A percentile compares a stretch with the other conserved stretches of the same genome.
Evolutionary conservation across 2,329 filamentous ascomycete genomes (phyloP).

Genomic region (Verticillium zaregamsianum): DNA sequence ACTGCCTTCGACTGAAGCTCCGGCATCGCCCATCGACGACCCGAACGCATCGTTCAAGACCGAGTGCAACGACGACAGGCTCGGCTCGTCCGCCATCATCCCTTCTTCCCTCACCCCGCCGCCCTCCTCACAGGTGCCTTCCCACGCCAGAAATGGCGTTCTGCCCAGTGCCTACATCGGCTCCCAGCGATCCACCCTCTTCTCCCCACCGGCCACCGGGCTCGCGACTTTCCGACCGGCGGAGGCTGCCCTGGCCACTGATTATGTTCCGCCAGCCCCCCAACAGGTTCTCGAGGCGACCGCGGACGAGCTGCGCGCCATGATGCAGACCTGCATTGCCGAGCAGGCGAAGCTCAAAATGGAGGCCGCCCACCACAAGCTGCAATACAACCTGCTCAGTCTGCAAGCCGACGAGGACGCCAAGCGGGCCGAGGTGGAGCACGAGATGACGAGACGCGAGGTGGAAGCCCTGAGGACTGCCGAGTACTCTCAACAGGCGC

Average conservation of each 20-base stretch:
- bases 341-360: conserved; percentile 65
- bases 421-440: conserved; percentile 84
- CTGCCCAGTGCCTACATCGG: conserved; percentile 24
- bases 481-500: conserved; percentile 63
- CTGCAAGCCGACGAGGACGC: conserved; percentile 82
- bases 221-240: conserved; percentile 12
- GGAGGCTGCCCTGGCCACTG: conserved; percentile 18
- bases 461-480: conserved; percentile 76
- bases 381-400: conserved; percentile 80
- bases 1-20: conserved; percentile 53
- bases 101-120: conserved; percentile 56
- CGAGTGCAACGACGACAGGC: conserved; percentile 43
- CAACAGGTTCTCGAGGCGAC: conserved; percentile 49
- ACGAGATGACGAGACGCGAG: conserved; percentile 85
- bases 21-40: conserved; percentile 46
- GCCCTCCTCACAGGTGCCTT: conserved; percentile 47
- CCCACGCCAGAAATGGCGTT: conserved; percentile 21
- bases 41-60: conserved; percentile 44
- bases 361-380: conserved; percentile 82
- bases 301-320: conserved; percentile 50
- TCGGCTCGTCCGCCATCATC: conserved; percentile 39
- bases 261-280: conserved; percentile 42
- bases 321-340: conserved; percentile 50
- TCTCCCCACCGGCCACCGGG: conserved; percentile 50
- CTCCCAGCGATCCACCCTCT: conserved; percentile 43